Base-by-base conservation (phyloP, 2,329 filamentous ascomycete species). In the Aspergillus sp. region DNA sequence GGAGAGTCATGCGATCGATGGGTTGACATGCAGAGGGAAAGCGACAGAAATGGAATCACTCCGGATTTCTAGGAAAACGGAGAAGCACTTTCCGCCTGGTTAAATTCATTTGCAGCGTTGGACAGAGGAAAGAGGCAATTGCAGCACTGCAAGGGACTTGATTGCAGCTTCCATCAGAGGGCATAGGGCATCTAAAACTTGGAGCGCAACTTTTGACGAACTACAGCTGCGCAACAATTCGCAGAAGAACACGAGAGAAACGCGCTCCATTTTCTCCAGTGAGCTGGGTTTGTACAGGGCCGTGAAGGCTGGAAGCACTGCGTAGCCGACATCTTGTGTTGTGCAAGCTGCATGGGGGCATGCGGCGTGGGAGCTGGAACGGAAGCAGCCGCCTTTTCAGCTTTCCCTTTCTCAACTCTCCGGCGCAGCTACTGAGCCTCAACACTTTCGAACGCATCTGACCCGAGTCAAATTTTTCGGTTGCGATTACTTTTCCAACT, bases 51-150 rank as follows among this genome's bases (percentile, higher is more conserved):
- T 5, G n/a, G 31, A 25, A n/a, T 55, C 57, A 60, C 54, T 31
- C 38, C 23, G 31, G 50, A 43, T 19, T 45, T 31, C 15, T 30
- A 50, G 34, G 45, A 9, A 51, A 53, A 49, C 22, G 30, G 47
- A 25, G 38, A 41, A 25, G 61, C 31, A 45, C 31, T 41, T 47
- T 28, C 47, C 50, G 41, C 48, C 17, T 49, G 57, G 23, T 61
- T 49, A 41, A 52, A 51, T 45, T 28, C 48, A 49, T 59, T 57
- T 43, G 45, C 61, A 65, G 62, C 49, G 64, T 68, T 52, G 66
- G 66, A 69, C 67, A 66, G 54, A 59, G 57, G 57, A 50, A 62
- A 61, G 61, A 51, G 46, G 52, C 22, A 56, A 19, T 43, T 53
- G 23, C 30, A 41, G 47, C 47, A 59, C 60, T 60, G 57, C 52